These are phyloP conservation scores for Candida tibetensis DNA, from an alignment of 805 yeast genomes.

Conservation along the genomic window DNA sequence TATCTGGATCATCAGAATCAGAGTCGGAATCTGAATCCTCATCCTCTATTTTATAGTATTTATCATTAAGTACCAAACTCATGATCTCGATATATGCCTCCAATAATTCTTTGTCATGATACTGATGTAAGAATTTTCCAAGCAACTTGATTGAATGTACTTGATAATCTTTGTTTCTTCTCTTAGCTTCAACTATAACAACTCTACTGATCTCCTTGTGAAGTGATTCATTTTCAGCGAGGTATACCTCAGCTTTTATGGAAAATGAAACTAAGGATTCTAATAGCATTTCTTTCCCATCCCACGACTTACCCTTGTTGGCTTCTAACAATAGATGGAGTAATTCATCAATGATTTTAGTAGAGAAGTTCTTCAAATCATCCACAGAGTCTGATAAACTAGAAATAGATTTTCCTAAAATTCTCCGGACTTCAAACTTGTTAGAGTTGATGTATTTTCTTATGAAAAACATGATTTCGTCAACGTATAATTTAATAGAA, in stretches of 20 bases:
- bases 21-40: constrained; percentile 30
- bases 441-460: constrained; percentile 50
- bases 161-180: constrained; percentile 66
- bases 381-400: constrained; percentile 50
- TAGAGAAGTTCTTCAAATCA: constrained; percentile 23
- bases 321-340: constrained; percentile 58
- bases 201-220: constrained; percentile 40
- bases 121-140: constrained; percentile 47
- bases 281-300: constrained; percentile 76
- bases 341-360: constrained; percentile 25
- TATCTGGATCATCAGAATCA: constrained; percentile 29
- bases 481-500: constrained; percentile 64
- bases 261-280: constrained; percentile 65
- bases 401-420: constrained; percentile 66
- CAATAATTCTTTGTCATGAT: constrained; percentile 33
- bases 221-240: constrained; percentile 25
- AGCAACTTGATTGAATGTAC: constrained; percentile 50
- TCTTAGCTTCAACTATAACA: constrained; percentile 57
- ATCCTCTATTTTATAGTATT: constrained; percentile 33
- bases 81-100: constrained; percentile 37
- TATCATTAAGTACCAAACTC: constrained; percentile 35
- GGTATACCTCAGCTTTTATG: constrained; percentile 39
- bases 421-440: constrained; percentile 62
- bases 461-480: constrained; percentile 61
- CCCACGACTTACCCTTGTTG: constrained; percentile 78